Percentiles rank a stretch among this genome's conserved stretches.
Evolutionary conservation across 179 eudicot genomes (phyloP).

Genomic region (Beta corolliflora): DNA sequence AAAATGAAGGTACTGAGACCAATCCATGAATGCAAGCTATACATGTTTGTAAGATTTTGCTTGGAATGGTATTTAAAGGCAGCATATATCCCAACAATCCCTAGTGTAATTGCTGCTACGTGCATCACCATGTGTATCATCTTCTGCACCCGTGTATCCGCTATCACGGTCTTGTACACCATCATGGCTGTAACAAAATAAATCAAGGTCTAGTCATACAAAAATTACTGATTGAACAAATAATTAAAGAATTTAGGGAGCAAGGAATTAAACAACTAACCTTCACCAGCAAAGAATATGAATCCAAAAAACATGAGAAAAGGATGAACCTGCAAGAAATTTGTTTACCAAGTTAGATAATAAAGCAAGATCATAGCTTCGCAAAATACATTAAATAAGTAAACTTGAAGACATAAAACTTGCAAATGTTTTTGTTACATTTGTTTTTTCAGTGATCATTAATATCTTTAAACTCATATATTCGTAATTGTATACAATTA

Average conservation of each 20-base stretch:
- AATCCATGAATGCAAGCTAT: conserved; percentile 45
- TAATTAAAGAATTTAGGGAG: too few species aligned
- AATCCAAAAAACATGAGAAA: conserved; percentile 52
- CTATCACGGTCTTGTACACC: conserved; percentile 40
- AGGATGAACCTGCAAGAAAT: conserved; percentile 34
- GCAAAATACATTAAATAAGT: background rate
- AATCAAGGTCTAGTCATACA: too few species aligned
- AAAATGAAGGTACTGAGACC: conserved; percentile 48
- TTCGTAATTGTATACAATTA: too few species aligned
- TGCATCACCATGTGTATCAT: conserved; percentile 34
- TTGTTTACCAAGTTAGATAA: background rate
- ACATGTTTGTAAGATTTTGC: conserved; percentile 35
- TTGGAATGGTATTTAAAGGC: conserved; percentile 40
- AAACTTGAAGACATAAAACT: too few species aligned
- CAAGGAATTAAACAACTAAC: conserved; percentile 4
- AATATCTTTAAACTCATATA: too few species aligned
- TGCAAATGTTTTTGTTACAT: too few species aligned
- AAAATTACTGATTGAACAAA: too few species aligned
- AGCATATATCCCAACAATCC: conserved; percentile 43
- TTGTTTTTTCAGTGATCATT: too few species aligned
- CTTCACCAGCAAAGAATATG: conserved; percentile 51
- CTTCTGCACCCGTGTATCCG: conserved; percentile 28
- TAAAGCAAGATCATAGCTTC: background rate
- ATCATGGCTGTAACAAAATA: conserved; percentile 35
- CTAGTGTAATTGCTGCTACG: conserved; percentile 34